Evolutionary conservation across 2,329 filamentous ascomycete species (phyloP), one percentile per base, ranked within the genome.

Genomic region (Neofusicoccum laricinum): DNA sequence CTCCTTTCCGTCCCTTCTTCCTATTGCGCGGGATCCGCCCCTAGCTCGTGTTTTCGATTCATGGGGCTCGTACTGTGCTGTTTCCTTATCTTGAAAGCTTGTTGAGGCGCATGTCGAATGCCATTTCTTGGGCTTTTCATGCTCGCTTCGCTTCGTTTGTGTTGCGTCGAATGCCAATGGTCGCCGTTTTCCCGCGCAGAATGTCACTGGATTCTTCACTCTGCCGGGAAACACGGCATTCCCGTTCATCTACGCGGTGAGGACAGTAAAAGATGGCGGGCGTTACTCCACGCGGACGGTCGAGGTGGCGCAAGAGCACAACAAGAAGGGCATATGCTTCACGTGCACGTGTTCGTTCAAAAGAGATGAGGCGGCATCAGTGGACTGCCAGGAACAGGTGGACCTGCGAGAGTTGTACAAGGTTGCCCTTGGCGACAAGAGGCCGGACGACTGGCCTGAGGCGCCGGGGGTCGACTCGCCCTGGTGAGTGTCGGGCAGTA

Each of bases 271-370:
- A 21, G 79, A 86, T 65, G 84, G 84, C 1, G 76, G 77, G 45
- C 80, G 81, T 51, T 86, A 85, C 70, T 81, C 79, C 67, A 81
- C 82, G 10, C 78, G 84, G 8, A 76, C 79, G 2, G 82, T 86
- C 10, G 82, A 83, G 49, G 84, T 81, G 1, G 80, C 78, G 0
- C 83, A 86, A 69, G 75, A 75, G 8, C 73, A 78, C 46, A 71
- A 71, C n/a, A 71, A 79, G 68, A 46, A 19, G 11, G 74, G 79
- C 7, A 75, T 81, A 61, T 83, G 81, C 75, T 85, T 85, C 71
- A 84, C 81, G 0, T 81, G 80, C 62, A 78, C 82, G 1, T 81
- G 78, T 66, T 84, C 81, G 2, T 85, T 85, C 75, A 85, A 85
- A 68, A 77, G 75, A 2, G 71, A 76, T 10, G 82, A 81, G 65